Evolutionary conservation across 2,329 filamentous ascomycete genomes (phyloP).

Genomic region (Aureobasidium sp.): DNA sequence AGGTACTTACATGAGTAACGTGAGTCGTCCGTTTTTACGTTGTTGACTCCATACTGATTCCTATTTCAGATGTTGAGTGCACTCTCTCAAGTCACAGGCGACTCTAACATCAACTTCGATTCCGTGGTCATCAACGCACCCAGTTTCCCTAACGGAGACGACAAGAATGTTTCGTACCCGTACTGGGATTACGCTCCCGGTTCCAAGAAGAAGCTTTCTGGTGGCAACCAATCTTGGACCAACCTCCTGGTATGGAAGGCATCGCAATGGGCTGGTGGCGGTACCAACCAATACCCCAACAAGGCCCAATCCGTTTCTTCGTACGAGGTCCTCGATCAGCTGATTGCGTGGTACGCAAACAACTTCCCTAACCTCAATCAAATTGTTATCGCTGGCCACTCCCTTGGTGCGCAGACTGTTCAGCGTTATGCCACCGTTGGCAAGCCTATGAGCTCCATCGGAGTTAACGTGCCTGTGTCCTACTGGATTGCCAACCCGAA

Average conservation of each 20-base stretch:
- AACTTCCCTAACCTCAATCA: constrained; percentile 32
- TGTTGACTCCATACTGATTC: background rate
- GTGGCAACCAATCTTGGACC: constrained; percentile 23
- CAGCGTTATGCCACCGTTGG: constrained; percentile 31
- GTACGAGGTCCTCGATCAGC: constrained; percentile 30
- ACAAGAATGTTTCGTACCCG: constrained; percentile 30
- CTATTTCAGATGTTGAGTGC: constrained; percentile 24
- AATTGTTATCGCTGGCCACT: constrained; percentile 33
- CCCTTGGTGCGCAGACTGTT: constrained; percentile 30
- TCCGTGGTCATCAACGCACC: constrained; percentile 29
- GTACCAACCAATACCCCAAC: constrained; percentile 31
- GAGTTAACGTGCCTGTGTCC: constrained; percentile 24
- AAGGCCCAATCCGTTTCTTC: constrained; percentile 25
- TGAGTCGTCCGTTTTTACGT: background rate
- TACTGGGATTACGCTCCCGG: constrained; percentile 23
- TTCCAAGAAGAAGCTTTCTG: constrained; percentile 20
- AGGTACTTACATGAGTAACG: constrained; percentile 27
- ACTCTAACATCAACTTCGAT: constrained; percentile 26
- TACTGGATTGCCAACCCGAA: constrained; percentile 33
- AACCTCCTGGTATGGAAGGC: constrained; percentile 30
- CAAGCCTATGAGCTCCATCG: constrained; percentile 16
- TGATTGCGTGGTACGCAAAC: constrained; percentile 30
- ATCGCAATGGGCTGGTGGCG: constrained; percentile 31
- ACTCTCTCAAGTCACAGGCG: constrained; percentile 24
- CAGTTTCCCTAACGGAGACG: constrained; percentile 32